Evolutionary conservation across 169 alveolate genomes (phyloP).

Genomic region (Theileria parva): DNA sequence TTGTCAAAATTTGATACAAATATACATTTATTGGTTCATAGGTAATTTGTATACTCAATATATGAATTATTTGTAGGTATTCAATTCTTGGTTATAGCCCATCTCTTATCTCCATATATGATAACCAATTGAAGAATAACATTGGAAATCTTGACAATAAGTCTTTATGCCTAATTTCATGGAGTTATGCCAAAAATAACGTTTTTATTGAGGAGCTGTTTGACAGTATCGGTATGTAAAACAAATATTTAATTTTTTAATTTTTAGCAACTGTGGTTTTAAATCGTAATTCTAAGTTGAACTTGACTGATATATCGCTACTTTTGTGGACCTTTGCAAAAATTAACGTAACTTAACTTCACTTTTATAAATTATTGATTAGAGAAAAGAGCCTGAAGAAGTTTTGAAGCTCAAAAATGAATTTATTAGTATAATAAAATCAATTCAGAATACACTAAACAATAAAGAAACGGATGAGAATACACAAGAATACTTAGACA

Average conservation of each 20-base stretch:
- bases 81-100: constrained; percentile 60
- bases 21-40: constrained; percentile 52
- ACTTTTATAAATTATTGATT: background rate
- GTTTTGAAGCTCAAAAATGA: constrained; percentile 3
- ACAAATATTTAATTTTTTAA: background rate
- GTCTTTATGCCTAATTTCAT: constrained; percentile 44
- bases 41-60: constrained; percentile 13
- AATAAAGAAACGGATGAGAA: constrained; percentile 15
- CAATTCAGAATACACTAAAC: constrained; percentile 25
- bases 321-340: constrained; percentile 65
- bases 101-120: constrained; percentile 55
- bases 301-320: constrained; percentile 52
- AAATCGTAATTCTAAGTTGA: constrained; percentile 8
- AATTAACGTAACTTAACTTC: constrained; percentile 40
- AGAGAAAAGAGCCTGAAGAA: constrained; percentile 62
- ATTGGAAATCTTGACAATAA: constrained; percentile 32
- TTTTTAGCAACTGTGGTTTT: constrained; percentile 30
- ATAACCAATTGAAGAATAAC: constrained; percentile 3
- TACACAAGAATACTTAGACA: constrained; percentile 29
- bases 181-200: constrained; percentile 65
- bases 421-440: constrained; percentile 20
- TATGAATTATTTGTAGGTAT: constrained; percentile 18
- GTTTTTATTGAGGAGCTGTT: constrained; percentile 46
- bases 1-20: constrained; percentile 26
- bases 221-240: constrained; percentile 48